Evolutionary conservation across 352 stramenopile genomes (phyloP), one percentile per base, ranked within the genome.

Genomic region (Phytopythium ostracodes): DNA sequence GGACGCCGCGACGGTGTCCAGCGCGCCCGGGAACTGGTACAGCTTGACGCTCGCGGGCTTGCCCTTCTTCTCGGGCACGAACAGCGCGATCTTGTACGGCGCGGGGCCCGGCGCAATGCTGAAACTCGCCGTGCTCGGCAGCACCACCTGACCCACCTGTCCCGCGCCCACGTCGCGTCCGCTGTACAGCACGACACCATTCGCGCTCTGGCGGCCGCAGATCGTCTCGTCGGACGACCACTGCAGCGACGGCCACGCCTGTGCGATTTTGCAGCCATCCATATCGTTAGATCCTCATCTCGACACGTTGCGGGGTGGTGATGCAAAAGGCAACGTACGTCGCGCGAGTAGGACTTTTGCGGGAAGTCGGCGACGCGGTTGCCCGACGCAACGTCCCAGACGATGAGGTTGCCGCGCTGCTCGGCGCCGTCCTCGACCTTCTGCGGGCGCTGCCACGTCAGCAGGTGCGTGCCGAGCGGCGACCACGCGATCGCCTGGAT

Each of bases 181-280:
- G 35, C 85, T 86, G 77, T 94, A 96, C 29, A 96, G 74, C 67
- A 89, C 76, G 18, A 96, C 83, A 18, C 87, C 87, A 60, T 90
- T 92, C 4, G 75, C 76, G 47, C 81, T 92, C 67, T 90, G 80
- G 43, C 87, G 87, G 2, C 72, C 87, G 46, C 86, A 92, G 49
- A 95, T 94, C 15, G 75, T 81, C 71, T 98, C 91, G 58, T 98
- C 88, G 33, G 79, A 84, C 38, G 81, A 96, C 91, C 91, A 98
- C 64, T 97, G 84, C 22, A 98, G 70, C 56, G 84, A 91, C 20
- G 91, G 91, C 91, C 91, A 98, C 65, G 87, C 83, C 86, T 95
- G 55, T 36, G 42, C n/a, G n/a, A n/a, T n/a, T n/a, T n/a, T n/a
- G n/a, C n/a, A n/a, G n/a, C 25, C 18, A 14, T 14, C 42, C 22